phyloP scores from a whole-genome alignment of 306 rosid genomes.

The Chamaecrista fasciculata region DNA sequence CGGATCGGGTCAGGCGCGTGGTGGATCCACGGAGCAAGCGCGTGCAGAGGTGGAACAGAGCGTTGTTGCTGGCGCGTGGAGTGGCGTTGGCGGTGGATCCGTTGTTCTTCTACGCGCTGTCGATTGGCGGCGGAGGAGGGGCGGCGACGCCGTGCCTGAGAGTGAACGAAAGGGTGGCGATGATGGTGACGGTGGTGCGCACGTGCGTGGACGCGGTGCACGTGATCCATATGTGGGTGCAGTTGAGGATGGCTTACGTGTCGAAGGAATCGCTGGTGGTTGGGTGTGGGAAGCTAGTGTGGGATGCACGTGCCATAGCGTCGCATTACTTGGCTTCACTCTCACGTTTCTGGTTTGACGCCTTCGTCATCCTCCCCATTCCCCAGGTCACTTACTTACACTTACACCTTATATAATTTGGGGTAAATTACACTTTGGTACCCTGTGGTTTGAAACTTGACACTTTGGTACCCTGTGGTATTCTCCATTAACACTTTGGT shows the following conservation, averaged over 20 bases:
- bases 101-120: conserved; percentile 79
- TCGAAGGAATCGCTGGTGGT: conserved; percentile 84
- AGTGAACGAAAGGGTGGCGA: conserved; percentile 77
- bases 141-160: conserved; percentile 76
- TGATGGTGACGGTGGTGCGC: conserved; percentile 63
- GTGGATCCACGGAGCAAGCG: conserved; percentile 83
- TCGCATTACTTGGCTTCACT: conserved; percentile 58
- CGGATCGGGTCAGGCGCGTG: conserved; percentile 53
- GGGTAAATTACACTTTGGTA: too few species aligned
- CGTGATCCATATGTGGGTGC: conserved; percentile 73
- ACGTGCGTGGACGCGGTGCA: conserved; percentile 76
- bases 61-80: conserved; percentile 74
- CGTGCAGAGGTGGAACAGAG: conserved; percentile 83
- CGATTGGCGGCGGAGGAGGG: conserved; percentile 73
- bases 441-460: too few species aligned
- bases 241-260: conserved; percentile 80
- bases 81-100: conserved; percentile 88
- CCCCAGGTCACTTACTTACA: conserved; percentile 17
- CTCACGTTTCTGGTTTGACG: conserved; percentile 91
- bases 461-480: too few species aligned
- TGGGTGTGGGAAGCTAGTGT: conserved; percentile 95
- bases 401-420: too few species aligned
- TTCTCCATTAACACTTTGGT: too few species aligned
- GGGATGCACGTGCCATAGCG: conserved; percentile 89
- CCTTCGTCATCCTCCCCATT: conserved; percentile 53